These are phyloP conservation scores for Pugionium cornutum DNA, from an alignment of 345 rosid species.

Conservation along the genomic window DNA sequence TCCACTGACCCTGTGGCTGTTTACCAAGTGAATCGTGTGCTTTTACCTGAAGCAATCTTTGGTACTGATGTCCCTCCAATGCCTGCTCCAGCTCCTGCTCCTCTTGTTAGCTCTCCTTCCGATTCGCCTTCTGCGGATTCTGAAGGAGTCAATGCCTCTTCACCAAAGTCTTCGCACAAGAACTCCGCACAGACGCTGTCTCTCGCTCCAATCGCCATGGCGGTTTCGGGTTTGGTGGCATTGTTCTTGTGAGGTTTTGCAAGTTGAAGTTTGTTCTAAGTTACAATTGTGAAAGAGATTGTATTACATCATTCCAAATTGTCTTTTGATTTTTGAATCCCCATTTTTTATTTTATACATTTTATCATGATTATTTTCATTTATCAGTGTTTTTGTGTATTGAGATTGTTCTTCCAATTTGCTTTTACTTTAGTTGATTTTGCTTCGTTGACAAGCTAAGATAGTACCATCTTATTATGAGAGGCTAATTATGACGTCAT, in stretches of 20 bases:
- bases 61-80: slow-evolving; percentile 89
- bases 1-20: slow-evolving; percentile 82
- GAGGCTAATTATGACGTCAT: too few species aligned
- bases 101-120: slow-evolving; percentile 57
- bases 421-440: too few species aligned
- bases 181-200: slow-evolving; percentile 49
- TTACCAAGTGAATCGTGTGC: slow-evolving; percentile 76
- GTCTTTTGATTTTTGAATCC: too few species aligned
- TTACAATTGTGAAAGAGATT: too few species aligned
- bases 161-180: slow-evolving; percentile 45
- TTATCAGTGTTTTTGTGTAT: too few species aligned
- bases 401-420: too few species aligned
- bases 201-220: slow-evolving; percentile 48
- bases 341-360: too few species aligned
- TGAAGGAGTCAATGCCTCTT: slow-evolving; percentile 29
- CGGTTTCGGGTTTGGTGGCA: slow-evolving; percentile 47
- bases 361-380: too few species aligned
- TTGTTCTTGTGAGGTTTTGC: slow-evolving; percentile 48
- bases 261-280: slow-evolving; percentile 28
- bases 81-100: slow-evolving; percentile 88
- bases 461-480: too few species aligned
- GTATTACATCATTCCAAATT: too few species aligned
- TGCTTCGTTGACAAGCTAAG: too few species aligned
- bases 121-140: slow-evolving; percentile 62
- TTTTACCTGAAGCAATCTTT: slow-evolving; percentile 82